A percentile compares a stretch with the other conserved stretches of the same genome.
These are phyloP conservation scores for Huntiella omanensis DNA, from an alignment of 2,329 filamentous ascomycete genomes.

Conservation along the genomic window DNA sequence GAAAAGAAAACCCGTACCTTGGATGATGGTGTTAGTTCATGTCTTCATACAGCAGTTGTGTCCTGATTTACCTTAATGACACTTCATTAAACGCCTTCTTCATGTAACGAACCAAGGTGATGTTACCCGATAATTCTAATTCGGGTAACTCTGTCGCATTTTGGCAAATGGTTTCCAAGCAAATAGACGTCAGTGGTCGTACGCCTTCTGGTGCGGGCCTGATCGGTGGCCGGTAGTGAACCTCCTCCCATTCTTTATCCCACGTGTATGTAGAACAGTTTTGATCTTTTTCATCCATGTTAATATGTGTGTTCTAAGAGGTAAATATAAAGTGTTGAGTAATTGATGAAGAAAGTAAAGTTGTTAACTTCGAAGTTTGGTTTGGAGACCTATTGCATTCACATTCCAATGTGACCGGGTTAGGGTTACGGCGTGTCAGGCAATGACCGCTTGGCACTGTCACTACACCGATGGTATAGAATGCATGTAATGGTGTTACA, in stretches of 20 bases:
- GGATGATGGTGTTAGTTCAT: background rate
- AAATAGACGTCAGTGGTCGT: slow-evolving; percentile 1
- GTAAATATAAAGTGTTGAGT: too few relatives aligned
- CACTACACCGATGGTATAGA: too few relatives aligned
- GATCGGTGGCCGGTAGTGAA: background rate
- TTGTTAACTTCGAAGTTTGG: too few relatives aligned
- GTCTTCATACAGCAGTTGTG: background rate
- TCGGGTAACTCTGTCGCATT: background rate
- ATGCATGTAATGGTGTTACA: too few relatives aligned
- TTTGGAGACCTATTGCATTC: too few relatives aligned
- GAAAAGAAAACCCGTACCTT: slow-evolving; percentile 6
- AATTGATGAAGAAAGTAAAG: too few relatives aligned
- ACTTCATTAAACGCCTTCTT: slow-evolving; percentile 1
- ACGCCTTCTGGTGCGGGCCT: background rate
- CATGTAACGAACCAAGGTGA: background rate
- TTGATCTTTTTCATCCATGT: too few relatives aligned
- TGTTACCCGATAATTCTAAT: background rate
- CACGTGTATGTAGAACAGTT: slow-evolving; percentile 1
- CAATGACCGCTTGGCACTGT: too few relatives aligned
- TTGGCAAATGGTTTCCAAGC: slow-evolving; percentile 1
- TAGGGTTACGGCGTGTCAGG: too few relatives aligned
- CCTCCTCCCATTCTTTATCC: slow-evolving; percentile 1
- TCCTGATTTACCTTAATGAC: background rate
- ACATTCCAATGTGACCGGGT: too few relatives aligned
- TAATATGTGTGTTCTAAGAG: too few relatives aligned